Evolutionary conservation across 148 eudicot genomes (phyloP), one percentile per base, ranked within the genome.

Genomic region (Chenopodium formosanum): DNA sequence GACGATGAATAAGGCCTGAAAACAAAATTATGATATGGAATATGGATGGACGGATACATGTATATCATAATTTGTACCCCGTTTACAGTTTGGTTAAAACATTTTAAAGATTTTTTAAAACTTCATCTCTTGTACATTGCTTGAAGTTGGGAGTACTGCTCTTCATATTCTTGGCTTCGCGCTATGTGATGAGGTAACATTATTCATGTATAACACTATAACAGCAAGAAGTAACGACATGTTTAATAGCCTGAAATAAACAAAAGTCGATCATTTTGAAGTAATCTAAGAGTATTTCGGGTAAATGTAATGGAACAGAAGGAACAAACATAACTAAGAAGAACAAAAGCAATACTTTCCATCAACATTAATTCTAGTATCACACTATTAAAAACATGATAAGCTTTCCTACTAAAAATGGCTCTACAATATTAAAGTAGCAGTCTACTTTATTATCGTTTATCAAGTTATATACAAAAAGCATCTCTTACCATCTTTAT

Each of bases 321-420:
- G 40, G 25, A 47, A 78, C 2, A 31, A 32, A 56, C 22, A 20
- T 50, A n/a, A 74, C 48, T 48, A 66, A 50, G 19, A 29, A 56
- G 74, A 20, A 80, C 22, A 27, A 80, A 52, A 23, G 19, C 32
- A 48, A 37, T 22, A 71, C 74, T 9, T 71, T 71, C 19, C 7
- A 20, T 8, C 2, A 22, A 71, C 74, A 71, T 71, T 19, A 40
- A 19, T 37, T 67, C 19, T 27, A 66, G 70, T 67, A 1, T 7
- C 17, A 29, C 17, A 25, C 70, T 67, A 29, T 67, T 4, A 25
- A 25, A 13, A 27, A 25, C 1, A 40, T 67, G 37, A 56, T 17
- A 14, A 67, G 17, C 70, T 66, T 66, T 66, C 70, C 34, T 66
- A 66, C 70, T 67, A 78, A 78, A 60, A 78, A 34, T 78, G 71